These are phyloP conservation scores for Phytophthora brassicae DNA, from an alignment of 352 stramenopile species.

Conservation along the genomic window DNA sequence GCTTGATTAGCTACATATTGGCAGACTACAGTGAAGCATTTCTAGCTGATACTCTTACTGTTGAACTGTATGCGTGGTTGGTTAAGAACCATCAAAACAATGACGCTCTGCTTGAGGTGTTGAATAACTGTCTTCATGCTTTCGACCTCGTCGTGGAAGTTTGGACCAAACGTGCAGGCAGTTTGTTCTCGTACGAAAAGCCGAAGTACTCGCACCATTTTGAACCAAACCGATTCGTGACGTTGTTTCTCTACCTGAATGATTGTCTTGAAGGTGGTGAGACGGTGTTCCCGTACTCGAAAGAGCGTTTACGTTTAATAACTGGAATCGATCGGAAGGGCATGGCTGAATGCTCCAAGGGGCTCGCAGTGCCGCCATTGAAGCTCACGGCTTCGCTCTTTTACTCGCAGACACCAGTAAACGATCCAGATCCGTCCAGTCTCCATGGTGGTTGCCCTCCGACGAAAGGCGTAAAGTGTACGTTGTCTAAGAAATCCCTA, in stretches of 20 bases:
- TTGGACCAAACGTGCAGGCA: constrained; percentile 53
- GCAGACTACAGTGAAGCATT: constrained; percentile 49
- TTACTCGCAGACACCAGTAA: constrained; percentile 69
- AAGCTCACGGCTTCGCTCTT: constrained; percentile 76
- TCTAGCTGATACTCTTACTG: constrained; percentile 34
- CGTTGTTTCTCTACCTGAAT: constrained; percentile 95
- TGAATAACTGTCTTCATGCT: constrained; percentile 33
- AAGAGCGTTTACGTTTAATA: constrained; percentile 46
- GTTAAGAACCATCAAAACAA: constrained; percentile 44
- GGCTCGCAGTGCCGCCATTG: constrained; percentile 59
- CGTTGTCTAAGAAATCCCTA: constrained; percentile 12
- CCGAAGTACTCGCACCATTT: constrained; percentile 56
- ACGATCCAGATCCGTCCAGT: constrained; percentile 55
- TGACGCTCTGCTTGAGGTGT: constrained; percentile 53
- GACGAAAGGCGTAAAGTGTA: constrained; percentile 62
- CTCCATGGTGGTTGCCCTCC: constrained; percentile 68
- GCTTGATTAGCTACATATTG: constrained; percentile 48
- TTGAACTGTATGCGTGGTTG: constrained; percentile 56
- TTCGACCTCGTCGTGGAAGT: constrained; percentile 51
- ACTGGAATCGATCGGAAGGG: constrained; percentile 62
- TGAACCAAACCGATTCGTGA: constrained; percentile 92
- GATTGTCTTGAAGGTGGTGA: constrained; percentile 92
- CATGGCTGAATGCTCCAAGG: constrained; percentile 67
- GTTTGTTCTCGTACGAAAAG: constrained; percentile 49
- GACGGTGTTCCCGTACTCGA: constrained; percentile 92